phyloP scores from a whole-genome alignment of 495 filamentous ascomycete species.

The Talaromyces nanjingensis region DNA sequence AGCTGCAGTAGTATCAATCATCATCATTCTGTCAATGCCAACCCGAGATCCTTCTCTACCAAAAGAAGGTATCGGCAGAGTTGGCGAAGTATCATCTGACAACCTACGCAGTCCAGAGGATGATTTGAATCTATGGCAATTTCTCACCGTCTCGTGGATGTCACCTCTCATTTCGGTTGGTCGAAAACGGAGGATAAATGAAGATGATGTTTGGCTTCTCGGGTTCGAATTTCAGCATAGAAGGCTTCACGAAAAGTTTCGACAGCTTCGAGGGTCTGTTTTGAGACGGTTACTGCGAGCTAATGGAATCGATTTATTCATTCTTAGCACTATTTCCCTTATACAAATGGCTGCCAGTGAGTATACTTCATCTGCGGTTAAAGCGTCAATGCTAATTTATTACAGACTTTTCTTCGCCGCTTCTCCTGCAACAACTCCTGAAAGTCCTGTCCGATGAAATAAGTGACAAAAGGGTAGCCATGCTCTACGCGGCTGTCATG shows the following conservation, averaged over 20 bases:
- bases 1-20: constrained; percentile 35
- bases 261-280: constrained; percentile 64
- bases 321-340: constrained; percentile 53
- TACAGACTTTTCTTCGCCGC: constrained; percentile 50
- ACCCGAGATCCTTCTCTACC: constrained; percentile 55
- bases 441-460: constrained; percentile 52
- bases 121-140: constrained; percentile 71
- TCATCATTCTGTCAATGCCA: constrained; percentile 63
- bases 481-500: constrained; percentile 60
- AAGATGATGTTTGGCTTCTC: constrained; percentile 73
- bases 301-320: constrained; percentile 68
- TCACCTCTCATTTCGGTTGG: constrained; percentile 60
- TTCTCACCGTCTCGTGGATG: constrained; percentile 80
- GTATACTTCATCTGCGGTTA: constrained; percentile 1
- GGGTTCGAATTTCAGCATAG: constrained; percentile 70
- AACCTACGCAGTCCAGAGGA: constrained; percentile 75
- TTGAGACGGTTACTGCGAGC: constrained; percentile 59
- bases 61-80: constrained; percentile 51
- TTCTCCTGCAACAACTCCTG: constrained; percentile 67
- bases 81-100: constrained; percentile 49
- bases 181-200: constrained; percentile 54
- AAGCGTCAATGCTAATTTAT: constrained; percentile 5
- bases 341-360: constrained; percentile 54
- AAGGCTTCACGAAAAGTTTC: constrained; percentile 63
- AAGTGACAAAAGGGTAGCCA: constrained; percentile 43